Evolutionary conservation across 805 yeast genomes (phyloP).

Genomic region (Myxozyma neotropica): DNA sequence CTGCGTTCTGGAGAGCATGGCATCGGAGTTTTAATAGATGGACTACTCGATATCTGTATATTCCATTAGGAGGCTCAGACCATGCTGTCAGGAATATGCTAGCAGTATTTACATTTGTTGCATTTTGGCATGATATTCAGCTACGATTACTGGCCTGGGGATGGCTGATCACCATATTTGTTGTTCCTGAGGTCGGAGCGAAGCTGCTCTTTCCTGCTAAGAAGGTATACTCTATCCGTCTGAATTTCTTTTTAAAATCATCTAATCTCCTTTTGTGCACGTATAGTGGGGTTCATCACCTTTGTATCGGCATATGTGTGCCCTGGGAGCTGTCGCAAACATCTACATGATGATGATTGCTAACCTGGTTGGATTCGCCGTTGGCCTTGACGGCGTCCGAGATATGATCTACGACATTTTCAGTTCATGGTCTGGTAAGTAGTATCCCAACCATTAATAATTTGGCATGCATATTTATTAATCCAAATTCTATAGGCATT

Average conservation of each 20-base stretch:
- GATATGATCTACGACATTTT: slow-evolving; percentile 70
- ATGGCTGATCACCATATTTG: slow-evolving; percentile 84
- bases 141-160: slow-evolving; percentile 90
- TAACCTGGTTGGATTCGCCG: slow-evolving; percentile 89
- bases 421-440: slow-evolving; percentile 62
- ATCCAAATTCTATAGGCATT: slow-evolving; percentile 6
- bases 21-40: slow-evolving; percentile 91
- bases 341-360: slow-evolving; percentile 99
- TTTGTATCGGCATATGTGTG: slow-evolving; percentile 84
- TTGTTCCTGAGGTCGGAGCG: slow-evolving; percentile 80
- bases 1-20: slow-evolving; percentile 99
- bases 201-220: slow-evolving; percentile 47
- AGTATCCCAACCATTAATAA: too few species aligned
- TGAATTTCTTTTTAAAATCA: background rate
- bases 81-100: slow-evolving; percentile 74
- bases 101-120: slow-evolving; percentile 91
- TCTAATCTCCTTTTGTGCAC: too few species aligned
- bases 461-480: background rate
- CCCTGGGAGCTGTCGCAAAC: slow-evolving; percentile 82
- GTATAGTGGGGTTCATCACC: slow-evolving; percentile 49
- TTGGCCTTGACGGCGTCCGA: slow-evolving; percentile 83
- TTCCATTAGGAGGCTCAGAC: slow-evolving; percentile 85
- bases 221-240: slow-evolving; percentile 15
- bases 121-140: slow-evolving; percentile 97
- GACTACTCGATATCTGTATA: slow-evolving; percentile 83